Evolutionary conservation across 495 filamentous ascomycete species (phyloP), one percentile per base, ranked within the genome.

Genomic region (Hypoxylon rickii): DNA sequence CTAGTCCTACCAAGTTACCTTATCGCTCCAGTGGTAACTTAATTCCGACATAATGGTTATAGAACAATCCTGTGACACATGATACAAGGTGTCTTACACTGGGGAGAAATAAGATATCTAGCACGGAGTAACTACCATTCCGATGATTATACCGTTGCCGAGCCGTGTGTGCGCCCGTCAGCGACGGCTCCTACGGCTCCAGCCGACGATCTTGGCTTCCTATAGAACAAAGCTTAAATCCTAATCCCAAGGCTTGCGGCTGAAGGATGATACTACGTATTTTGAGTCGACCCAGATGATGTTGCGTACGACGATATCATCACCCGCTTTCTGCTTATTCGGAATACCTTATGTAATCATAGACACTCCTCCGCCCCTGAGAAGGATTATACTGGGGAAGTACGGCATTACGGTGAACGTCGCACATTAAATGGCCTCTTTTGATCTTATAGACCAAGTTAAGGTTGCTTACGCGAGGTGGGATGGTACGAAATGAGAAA

Each of bases 91-190:
- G n/a, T n/a, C 44, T 50, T 44, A 53, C 37, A 41, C 10, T 20
- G 16, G 29, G 3, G 16, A 37, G 16, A 41, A 53, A 18, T 32
- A 24, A 13, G 29, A 13, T n/a, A n/a, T n/a, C n/a, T n/a, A n/a
- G n/a, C 13, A 41, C 58, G 58, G 58, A 62, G 52, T 62, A 56
- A 62, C 58, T 62, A 21, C 17, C 47, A 1, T 32, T 42, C 51
- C 58, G 46, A 33, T 16, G 31, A 52, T 55, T 55, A 26, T 62
- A 34, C 47, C 52, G 46, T 55, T 37, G 36, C 58, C 51, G 58
- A 44, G 22, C 13, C 26, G 17, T 56, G 42, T 41, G 42, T 45
- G 8, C 19, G 40, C 24, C 44, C 39, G 48, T 37, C 45, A 47
- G 45, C 45, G 44, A 46, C 40, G 26, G 51, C 3, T 15, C 43